Evolutionary conservation across 768 basidiomycete genomes (phyloP).

Genomic region (Termitomyces sp.): DNA sequence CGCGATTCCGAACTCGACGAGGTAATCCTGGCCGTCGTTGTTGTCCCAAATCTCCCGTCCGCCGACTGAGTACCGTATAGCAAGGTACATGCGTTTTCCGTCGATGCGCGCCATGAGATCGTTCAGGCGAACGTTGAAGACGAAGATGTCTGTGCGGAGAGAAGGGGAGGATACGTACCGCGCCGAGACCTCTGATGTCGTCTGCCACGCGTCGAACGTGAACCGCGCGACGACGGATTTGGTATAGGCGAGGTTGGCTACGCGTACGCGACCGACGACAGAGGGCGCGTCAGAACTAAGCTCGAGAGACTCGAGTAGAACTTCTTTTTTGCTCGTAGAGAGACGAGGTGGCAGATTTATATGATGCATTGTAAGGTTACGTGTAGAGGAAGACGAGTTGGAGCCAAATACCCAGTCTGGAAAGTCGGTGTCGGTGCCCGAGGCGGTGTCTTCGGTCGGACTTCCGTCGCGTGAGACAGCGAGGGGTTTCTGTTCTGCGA

Average conservation of each 20-base stretch:
- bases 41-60: constrained; percentile 92
- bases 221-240: constrained; percentile 89
- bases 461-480: constrained; percentile 91
- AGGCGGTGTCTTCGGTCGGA: constrained; percentile 74
- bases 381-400: constrained; percentile 21
- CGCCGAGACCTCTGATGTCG: constrained; percentile 88
- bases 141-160: constrained; percentile 64
- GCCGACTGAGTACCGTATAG: constrained; percentile 64
- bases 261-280: constrained; percentile 70
- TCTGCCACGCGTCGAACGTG: constrained; percentile 94
- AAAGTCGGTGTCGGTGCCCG: constrained; percentile 75
- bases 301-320: constrained; percentile 50
- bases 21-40: constrained; percentile 75
- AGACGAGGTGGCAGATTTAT: constrained; percentile 58
- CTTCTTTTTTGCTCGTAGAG: constrained; percentile 30
- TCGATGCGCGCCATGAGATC: constrained; percentile 75
- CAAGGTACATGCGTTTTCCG: constrained; percentile 78
- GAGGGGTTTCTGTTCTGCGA: constrained; percentile 91
- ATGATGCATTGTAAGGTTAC: constrained; percentile 51
- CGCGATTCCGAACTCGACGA: constrained; percentile 54
- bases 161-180: constrained; percentile 51
- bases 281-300: constrained; percentile 45
- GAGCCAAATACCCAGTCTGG: constrained; percentile 61
- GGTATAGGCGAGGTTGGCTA: constrained; percentile 81
- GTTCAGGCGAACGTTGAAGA: constrained; percentile 69